Evolutionary conservation across 352 stramenopile species (phyloP).

Genomic region (Pythium brachiatum): DNA sequence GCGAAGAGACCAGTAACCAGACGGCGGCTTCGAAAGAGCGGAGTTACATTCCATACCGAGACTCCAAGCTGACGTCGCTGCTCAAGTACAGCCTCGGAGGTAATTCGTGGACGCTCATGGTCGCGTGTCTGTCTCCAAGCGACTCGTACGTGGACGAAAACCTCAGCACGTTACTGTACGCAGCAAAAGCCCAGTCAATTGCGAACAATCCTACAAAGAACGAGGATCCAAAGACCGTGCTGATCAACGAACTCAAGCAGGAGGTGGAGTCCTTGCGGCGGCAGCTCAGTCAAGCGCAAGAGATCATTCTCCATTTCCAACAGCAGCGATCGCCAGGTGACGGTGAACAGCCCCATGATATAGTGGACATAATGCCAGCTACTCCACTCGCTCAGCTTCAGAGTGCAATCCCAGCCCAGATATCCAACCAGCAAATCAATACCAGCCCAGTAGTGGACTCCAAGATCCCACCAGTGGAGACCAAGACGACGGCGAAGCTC

Average conservation of each 20-base stretch:
- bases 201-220: conserved; percentile 49
- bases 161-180: conserved; percentile 65
- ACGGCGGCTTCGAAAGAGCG: conserved; percentile 9
- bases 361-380: background rate
- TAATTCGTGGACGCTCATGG: conserved; percentile 67
- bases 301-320: conserved; percentile 42
- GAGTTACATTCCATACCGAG: conserved; percentile 54
- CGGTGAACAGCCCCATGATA: background rate
- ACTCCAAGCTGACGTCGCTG: conserved; percentile 64
- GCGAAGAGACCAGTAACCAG: conserved; percentile 29
- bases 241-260: conserved; percentile 47
- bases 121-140: conserved; percentile 59
- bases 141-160: conserved; percentile 57
- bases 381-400: too few species aligned
- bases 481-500: conserved; percentile 27
- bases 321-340: conserved; percentile 1
- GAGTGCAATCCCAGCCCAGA: background rate
- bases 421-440: background rate
- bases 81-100: conserved; percentile 61
- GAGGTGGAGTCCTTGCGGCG: conserved; percentile 29
- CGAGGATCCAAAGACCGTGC: conserved; percentile 40
- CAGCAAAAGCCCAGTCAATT: conserved; percentile 51
- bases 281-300: conserved; percentile 38
- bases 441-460: background rate
- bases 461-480: background rate